Evolutionary conservation across 1,284 basidiomycete genomes (phyloP).

Genomic region (Ganoderma sinense): DNA sequence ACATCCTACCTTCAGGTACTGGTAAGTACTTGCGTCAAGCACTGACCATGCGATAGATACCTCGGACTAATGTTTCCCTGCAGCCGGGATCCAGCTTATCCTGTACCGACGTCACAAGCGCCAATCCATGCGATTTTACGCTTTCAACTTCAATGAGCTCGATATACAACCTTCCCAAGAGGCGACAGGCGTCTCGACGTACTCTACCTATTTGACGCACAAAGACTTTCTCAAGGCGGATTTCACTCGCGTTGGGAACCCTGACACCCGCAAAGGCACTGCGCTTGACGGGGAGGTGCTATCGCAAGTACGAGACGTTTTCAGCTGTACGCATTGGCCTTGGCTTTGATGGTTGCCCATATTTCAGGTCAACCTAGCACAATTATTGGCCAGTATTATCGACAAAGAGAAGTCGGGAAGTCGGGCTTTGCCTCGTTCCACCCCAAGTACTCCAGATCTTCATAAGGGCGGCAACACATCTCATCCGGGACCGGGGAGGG

Average conservation of each 20-base stretch:
- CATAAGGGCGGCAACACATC: no score
- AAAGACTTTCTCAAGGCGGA: constrained; percentile 18
- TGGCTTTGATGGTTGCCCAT: not conserved
- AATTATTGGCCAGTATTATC: constrained; percentile 15
- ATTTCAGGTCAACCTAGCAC: constrained; percentile 21
- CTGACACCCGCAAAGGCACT: not conserved
- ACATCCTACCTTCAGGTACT: not conserved
- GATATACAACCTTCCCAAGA: constrained; percentile 31
- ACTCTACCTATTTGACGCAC: not conserved
- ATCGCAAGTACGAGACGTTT: constrained; percentile 17
- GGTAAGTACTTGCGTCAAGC: not conserved
- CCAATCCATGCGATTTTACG: constrained; percentile 32
- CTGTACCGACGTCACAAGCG: constrained; percentile 25
- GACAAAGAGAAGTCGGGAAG: not conserved
- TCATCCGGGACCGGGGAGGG: no score
- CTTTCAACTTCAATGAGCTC: constrained; percentile 31
- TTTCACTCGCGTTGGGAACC: constrained; percentile 9
- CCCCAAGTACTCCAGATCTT: constrained; percentile 2
- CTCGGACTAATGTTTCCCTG: not conserved
- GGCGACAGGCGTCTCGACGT: not conserved
- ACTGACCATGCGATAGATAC: not conserved
- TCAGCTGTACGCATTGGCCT: not conserved
- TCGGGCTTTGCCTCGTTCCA: not conserved
- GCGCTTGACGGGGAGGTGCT: constrained; percentile 24
- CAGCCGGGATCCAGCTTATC: constrained; percentile 16